Base-by-base conservation (phyloP, 768 basidiomycete genomes). In the Paxillus rubicundulus region DNA sequence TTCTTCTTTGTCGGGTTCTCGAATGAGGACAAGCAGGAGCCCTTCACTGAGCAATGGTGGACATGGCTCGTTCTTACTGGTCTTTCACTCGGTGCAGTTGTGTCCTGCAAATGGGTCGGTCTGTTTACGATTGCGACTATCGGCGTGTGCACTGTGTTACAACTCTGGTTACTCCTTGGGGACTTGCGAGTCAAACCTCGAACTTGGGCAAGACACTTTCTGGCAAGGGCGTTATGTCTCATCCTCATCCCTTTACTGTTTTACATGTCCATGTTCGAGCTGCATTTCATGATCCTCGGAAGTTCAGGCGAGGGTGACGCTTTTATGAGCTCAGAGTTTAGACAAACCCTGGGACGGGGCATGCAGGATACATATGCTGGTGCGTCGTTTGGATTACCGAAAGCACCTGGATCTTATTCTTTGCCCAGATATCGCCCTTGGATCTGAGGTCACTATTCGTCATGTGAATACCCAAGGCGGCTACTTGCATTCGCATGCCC, bases 311-410 rank as follows among this genome's bases (percentile, higher is more conserved):
- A 98, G 47, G 97, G 97, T 0, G 97, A 98, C 67, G 94, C 95
- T 1, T 99, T 99, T 72, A 99, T 99, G 97, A 96, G 91, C 73
- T 91, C 93, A 2, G 95, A 94, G 67, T 99, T 99, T 74, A 95
- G 98, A 72, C 96, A 98, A 65, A 98, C 95, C 0, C 77, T 99
- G 12, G 78, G 85, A 14, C 85, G 85, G 40, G 82, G 87, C 7
- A 98, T 98, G 97, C 77, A 79, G 10, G 94, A 99, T 68, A 98
- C 96, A 0, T 94, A 77, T 68, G 92, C 94, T 24, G 89, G 91
- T 91, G 52, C 54, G 82, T 57, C n/a, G 18, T 13, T 5, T 47
- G n/a, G 10, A n/a, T 45, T 37, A n/a, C 50, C 30, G 21, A 1
- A 6, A 30, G 18, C 30, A n/a, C 9, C 17, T 18, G 7, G 9